phyloP scores from a whole-genome alignment of 129 eudicot species.

The Pulicaria dysenterica region DNA sequence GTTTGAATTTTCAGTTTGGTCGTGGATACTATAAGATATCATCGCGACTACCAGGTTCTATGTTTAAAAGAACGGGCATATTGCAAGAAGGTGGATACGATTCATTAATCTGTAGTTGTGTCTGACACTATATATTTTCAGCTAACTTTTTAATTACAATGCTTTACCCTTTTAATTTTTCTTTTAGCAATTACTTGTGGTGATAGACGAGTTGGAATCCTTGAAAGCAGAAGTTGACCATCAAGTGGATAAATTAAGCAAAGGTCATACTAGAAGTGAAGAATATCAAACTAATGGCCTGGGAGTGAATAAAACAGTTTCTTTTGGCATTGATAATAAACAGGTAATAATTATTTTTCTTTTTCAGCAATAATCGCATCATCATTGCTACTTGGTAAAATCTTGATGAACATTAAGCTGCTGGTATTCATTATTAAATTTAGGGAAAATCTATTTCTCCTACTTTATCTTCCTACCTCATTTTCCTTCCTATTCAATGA shows the following conservation, averaged over 20 bases:
- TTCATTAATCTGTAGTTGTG: neutral
- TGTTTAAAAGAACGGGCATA: constrained; percentile 55
- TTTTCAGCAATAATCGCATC: constrained; percentile 11
- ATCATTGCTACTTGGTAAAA: neutral
- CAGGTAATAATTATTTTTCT: constrained; percentile 48
- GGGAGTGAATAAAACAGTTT: constrained; percentile 37
- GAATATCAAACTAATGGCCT: constrained; percentile 48
- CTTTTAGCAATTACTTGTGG: constrained; percentile 67
- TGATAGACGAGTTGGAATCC: constrained; percentile 79
- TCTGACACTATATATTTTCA: constrained; percentile 5
- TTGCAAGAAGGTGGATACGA: constrained; percentile 64
- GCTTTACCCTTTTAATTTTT: constrained; percentile 24
- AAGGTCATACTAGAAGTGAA: constrained; percentile 40
- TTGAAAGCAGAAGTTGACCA: constrained; percentile 63
- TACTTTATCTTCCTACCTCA: too few species aligned
- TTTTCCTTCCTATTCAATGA: too few species aligned
- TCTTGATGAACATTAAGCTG: constrained; percentile 26
- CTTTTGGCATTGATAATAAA: constrained; percentile 34
- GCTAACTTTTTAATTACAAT: constrained; percentile 14
- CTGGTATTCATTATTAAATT: constrained; percentile 6
- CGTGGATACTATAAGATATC: constrained; percentile 80
- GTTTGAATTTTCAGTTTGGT: constrained; percentile 63
- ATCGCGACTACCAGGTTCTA: constrained; percentile 76
- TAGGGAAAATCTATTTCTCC: too few species aligned
- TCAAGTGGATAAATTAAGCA: constrained; percentile 53